Evolutionary conservation across 768 basidiomycete species (phyloP).

Genomic region (Pilatotrama ljubarskyi): DNA sequence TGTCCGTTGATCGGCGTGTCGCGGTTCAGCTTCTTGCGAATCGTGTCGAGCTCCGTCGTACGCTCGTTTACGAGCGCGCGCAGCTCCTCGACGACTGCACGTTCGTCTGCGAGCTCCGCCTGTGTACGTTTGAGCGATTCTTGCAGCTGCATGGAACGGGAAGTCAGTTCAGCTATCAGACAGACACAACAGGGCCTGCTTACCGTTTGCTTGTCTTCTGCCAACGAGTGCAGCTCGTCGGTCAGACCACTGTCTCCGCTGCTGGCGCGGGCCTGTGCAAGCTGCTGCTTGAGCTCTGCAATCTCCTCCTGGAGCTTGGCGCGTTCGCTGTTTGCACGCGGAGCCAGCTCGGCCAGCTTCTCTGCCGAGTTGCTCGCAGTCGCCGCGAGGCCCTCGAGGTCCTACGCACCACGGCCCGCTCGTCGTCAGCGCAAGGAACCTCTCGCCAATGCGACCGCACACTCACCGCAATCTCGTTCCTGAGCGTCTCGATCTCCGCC

Average conservation of each 20-base stretch:
- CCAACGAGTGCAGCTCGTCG: slow-evolving; percentile 16
- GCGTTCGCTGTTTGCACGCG: slow-evolving; percentile 52
- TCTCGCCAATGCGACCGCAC: not conserved
- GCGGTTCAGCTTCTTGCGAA: slow-evolving; percentile 61
- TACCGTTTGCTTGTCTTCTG: slow-evolving; percentile 21
- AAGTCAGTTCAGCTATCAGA: no score
- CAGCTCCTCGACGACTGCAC: slow-evolving; percentile 33
- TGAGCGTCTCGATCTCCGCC: slow-evolving; percentile 81
- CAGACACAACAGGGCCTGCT: not conserved
- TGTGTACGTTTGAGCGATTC: slow-evolving; percentile 29
- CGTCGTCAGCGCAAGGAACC: not conserved
- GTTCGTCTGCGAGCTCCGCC: slow-evolving; percentile 33
- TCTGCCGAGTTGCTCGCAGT: slow-evolving; percentile 32
- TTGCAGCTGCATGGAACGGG: slow-evolving; percentile 22
- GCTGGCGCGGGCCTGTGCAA: slow-evolving; percentile 39
- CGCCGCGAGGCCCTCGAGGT: slow-evolving; percentile 58
- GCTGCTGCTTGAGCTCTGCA: slow-evolving; percentile 47
- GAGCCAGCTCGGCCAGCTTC: slow-evolving; percentile 48
- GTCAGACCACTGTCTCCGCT: slow-evolving; percentile 15
- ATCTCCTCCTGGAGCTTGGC: slow-evolving; percentile 57
- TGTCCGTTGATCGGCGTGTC: slow-evolving; percentile 50
- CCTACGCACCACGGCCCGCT: slow-evolving; percentile 43
- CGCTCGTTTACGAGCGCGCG: slow-evolving; percentile 40
- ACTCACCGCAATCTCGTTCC: slow-evolving; percentile 76
- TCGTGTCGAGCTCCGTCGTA: slow-evolving; percentile 52